Percentiles rank a stretch among this genome's conserved stretches.
Conservation (phyloP, 1,139 yeast genomes). For the Kazachstania sp. region DNA sequence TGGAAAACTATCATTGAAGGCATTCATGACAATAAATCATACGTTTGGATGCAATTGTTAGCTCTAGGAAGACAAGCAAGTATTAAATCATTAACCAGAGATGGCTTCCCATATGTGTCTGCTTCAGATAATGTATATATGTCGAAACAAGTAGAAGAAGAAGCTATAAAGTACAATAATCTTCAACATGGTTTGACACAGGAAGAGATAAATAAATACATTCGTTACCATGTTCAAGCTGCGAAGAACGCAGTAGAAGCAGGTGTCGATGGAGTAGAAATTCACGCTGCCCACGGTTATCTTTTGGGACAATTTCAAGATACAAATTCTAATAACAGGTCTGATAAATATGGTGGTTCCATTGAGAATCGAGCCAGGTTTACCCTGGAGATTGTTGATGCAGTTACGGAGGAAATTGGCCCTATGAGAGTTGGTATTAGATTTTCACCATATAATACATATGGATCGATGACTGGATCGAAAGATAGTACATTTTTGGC, state of each 20-base stretch:
- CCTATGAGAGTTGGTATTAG: background rate
- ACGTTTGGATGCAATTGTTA: background rate
- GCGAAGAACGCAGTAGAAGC: background rate
- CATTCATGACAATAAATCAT: background rate
- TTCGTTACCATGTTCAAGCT: background rate
- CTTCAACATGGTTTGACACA: background rate
- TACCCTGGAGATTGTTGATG: background rate
- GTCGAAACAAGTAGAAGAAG: background rate
- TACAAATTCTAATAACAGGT: background rate
- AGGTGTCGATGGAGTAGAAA: slow-evolving; percentile 1
- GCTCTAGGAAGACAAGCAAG: background rate
- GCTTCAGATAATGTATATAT: background rate
- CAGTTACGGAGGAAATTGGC: background rate
- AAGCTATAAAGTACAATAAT: background rate
- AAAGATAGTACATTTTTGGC: background rate
- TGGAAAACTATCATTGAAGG: background rate
- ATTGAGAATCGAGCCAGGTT: background rate
- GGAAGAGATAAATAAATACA: background rate
- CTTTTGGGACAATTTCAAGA: background rate
- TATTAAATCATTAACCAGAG: background rate
- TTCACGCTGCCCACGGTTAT: slow-evolving; percentile 1
- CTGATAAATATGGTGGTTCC: background rate
- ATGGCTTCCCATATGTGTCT: background rate
- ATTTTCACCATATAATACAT: background rate
- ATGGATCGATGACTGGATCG: background rate